A percentile compares a stretch with the other conserved stretches of the same genome.
Evolutionary conservation across 805 yeast species (phyloP).

Genomic region (Ogataea glucozyma): DNA sequence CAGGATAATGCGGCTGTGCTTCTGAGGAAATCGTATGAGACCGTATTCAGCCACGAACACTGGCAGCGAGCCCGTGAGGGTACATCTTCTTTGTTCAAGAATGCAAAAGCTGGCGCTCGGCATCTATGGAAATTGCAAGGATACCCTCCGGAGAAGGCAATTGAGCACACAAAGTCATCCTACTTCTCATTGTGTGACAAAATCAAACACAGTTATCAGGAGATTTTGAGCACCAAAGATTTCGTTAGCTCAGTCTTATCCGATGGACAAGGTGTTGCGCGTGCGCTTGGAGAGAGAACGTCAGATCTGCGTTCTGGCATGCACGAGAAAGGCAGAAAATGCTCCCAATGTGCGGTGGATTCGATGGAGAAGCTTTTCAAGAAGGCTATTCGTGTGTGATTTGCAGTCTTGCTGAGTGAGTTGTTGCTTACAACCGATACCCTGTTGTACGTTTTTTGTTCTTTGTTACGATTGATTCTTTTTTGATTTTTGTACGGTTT

Average conservation of each 20-base stretch:
- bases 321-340: not conserved
- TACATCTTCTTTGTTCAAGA: not conserved
- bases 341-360: not conserved
- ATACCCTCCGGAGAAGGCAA: not conserved
- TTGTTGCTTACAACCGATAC: slow-evolving; percentile 4
- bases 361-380: not conserved
- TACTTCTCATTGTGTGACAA: not conserved
- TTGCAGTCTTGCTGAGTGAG: not conserved
- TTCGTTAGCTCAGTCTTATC: not conserved
- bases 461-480: not conserved
- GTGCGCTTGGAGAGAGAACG: not conserved
- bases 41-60: too few relatives aligned
- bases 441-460: slow-evolving; percentile 3
- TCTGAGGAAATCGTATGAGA: too few relatives aligned
- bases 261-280: not conserved
- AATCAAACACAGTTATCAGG: not conserved
- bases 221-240: not conserved
- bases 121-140: not conserved
- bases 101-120: not conserved
- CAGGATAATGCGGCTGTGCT: too few relatives aligned
- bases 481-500: not conserved
- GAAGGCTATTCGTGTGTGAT: not conserved
- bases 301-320: not conserved
- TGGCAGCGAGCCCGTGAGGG: too few relatives aligned
- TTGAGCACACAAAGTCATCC: not conserved